Conservation (phyloP, 441 rosid genomes). For the Pelargonium australe region DNA sequence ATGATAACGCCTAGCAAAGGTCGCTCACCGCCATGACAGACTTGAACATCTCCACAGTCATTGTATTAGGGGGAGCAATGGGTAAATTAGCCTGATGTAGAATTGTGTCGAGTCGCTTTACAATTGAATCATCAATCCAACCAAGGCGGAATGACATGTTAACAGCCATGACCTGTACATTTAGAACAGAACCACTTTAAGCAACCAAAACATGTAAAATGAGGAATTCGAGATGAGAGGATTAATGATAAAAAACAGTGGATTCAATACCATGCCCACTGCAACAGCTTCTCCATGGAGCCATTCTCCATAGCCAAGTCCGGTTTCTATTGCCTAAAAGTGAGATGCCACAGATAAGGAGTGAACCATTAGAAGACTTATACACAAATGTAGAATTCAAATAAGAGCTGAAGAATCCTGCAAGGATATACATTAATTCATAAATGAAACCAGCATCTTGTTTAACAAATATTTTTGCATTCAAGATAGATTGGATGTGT, state of each 20-base stretch:
- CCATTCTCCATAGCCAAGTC: constrained; percentile 89
- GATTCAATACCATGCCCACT: constrained; percentile 65
- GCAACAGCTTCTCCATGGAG: constrained; percentile 99
- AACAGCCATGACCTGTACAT: constrained; percentile 76
- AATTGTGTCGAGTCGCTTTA: constrained; percentile 57
- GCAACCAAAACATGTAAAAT: not conserved
- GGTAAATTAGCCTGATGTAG: constrained; percentile 69
- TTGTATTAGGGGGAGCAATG: constrained; percentile 57
- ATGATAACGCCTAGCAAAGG: not conserved
- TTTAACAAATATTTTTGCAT: not conserved
- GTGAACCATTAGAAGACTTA: not conserved
- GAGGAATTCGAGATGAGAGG: not conserved
- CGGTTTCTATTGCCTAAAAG: constrained; percentile 87
- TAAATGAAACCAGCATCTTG: not conserved
- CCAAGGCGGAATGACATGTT: constrained; percentile 98
- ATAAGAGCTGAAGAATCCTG: constrained; percentile 4
- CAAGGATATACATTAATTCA: not conserved
- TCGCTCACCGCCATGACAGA: constrained; percentile 88
- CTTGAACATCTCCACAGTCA: constrained; percentile 92
- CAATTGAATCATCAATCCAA: constrained; percentile 86
- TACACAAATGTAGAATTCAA: not conserved
- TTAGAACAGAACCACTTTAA: constrained; percentile 14
- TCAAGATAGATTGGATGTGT: not conserved
- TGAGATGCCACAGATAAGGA: constrained; percentile 7
- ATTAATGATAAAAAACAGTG: constrained; percentile 1